Base-by-base conservation (phyloP, 352 stramenopile species). In the Thalassiosira mediterranea region DNA sequence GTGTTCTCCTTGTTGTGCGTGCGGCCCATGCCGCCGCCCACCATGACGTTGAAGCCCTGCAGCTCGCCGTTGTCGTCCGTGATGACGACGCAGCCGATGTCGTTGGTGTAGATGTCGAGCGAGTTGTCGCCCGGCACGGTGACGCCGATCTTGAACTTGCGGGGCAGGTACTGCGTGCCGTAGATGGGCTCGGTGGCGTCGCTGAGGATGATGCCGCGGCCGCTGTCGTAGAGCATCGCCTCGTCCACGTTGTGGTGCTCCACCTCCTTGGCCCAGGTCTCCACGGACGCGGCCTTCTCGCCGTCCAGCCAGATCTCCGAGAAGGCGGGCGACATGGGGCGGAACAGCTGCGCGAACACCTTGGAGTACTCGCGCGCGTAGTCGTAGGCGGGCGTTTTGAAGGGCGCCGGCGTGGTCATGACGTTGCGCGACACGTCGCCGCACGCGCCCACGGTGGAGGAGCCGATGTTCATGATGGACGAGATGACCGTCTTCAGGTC, bases 121-220 rank as follows among this genome's bases (percentile, higher is more conserved):
- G 96, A 96, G 82, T 99, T 99, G 54, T 97, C 94, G n/a, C 96
- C 95, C 21, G 96, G 95, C 54, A 98, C 97, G 2, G 96, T 97
- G 17, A 99, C 95, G 58, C 95, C 96, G 76, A 99, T 98, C 90
- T 99, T 99, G 88, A 98, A 99, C 88, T 99, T 99, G n/a, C 95
- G 93, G 1, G 96, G 96, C 56, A 99, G 75, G 83, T 98, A 99
- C 42, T 94, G 90, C 67, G 97, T 93, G 28, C 96, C 96, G 84
- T 99, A 99, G 25, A 99, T 90, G n/a, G 96, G 96, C 87, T 99
- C 96, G 10, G 88, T 78, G 47, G 90, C 47, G 67, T 94, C 82
- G 0, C 28, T 21, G 11, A 98, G 60, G 26, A 96, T 83, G 49
- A 95, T 91, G 13, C 90, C 91, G 17, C 86, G 60, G 21, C 91